Conservation (phyloP, 371 early-diverging fungal species). For the Rhizopus arrhizus region DNA sequence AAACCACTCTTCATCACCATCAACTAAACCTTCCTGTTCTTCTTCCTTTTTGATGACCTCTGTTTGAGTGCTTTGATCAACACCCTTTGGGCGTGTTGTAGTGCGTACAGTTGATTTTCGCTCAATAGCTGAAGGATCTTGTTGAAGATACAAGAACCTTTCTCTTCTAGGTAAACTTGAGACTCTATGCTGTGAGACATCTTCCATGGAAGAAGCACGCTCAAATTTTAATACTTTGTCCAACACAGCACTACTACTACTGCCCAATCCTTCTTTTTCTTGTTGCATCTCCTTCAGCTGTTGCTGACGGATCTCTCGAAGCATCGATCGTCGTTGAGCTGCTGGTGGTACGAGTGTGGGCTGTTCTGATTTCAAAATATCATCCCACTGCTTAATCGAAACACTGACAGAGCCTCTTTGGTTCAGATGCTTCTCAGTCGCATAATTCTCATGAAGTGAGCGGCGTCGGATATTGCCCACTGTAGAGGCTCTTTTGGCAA, state of each 20-base stretch:
- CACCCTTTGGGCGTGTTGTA: slow-evolving; percentile 12
- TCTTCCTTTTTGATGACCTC: slow-evolving; percentile 16
- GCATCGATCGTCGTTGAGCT: slow-evolving; percentile 26
- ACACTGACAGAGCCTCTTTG: slow-evolving; percentile 42
- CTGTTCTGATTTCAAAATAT: slow-evolving; percentile 31
- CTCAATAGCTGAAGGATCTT: slow-evolving; percentile 41
- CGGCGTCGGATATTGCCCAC: slow-evolving; percentile 29
- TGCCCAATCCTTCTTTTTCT: slow-evolving; percentile 1
- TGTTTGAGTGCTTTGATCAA: slow-evolving; percentile 32
- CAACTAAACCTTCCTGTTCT: slow-evolving; percentile 34
- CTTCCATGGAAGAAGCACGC: slow-evolving; percentile 44
- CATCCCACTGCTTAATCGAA: slow-evolving; percentile 48
- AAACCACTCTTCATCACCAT: slow-evolving; percentile 54
- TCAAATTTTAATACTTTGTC: slow-evolving; percentile 52
- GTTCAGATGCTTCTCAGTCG: slow-evolving; percentile 21
- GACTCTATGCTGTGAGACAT: slow-evolving; percentile 34
- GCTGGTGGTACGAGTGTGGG: slow-evolving; percentile 16
- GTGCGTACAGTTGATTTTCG: slow-evolving; percentile 18
- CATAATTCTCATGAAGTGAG: slow-evolving; percentile 47
- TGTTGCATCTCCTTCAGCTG: slow-evolving; percentile 9
- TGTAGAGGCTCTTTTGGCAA: slow-evolving; percentile 23
- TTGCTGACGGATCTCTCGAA: slow-evolving; percentile 19
- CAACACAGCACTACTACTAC: slow-evolving; percentile 32
- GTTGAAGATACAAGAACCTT: slow-evolving; percentile 45
- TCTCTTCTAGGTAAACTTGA: slow-evolving; percentile 48